These are phyloP conservation scores for Verticillium alfalfae DNA, from an alignment of 2,329 filamentous ascomycete species.

Conservation along the genomic window DNA sequence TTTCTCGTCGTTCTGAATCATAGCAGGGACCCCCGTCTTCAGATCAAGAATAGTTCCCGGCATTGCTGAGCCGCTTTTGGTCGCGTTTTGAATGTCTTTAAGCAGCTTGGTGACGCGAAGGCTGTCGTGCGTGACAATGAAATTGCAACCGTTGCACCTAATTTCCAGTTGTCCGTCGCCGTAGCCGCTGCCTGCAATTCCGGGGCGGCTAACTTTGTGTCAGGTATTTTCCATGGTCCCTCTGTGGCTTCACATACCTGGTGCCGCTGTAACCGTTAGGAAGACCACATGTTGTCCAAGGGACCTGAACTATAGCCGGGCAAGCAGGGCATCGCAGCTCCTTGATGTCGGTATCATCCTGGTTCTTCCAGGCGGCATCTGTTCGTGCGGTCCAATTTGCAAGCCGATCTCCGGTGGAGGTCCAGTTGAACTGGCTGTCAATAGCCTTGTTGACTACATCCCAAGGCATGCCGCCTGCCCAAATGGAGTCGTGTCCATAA, in stretches of 20 bases:
- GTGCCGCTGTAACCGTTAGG: conserved; percentile 23
- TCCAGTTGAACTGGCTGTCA: conserved; percentile 48
- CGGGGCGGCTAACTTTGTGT: conserved; percentile 12
- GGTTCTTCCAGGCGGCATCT: conserved; percentile 48
- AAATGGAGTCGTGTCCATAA: conserved; percentile 43
- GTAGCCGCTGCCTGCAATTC: conserved; percentile 38
- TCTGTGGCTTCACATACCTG: background rate
- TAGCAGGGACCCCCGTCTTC: conserved; percentile 27
- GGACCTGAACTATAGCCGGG: conserved; percentile 25
- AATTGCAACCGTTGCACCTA: conserved; percentile 40
- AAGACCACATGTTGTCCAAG: conserved; percentile 47
- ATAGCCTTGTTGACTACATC: conserved; percentile 47
- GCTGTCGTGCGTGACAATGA: conserved; percentile 44
- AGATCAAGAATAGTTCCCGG: conserved; percentile 53
- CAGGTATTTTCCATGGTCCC: too few species aligned
- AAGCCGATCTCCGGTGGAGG: conserved; percentile 31
- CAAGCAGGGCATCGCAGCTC: conserved; percentile 47
- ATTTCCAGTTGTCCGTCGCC: conserved; percentile 41
- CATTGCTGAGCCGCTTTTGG: conserved; percentile 41
- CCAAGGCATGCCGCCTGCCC: conserved; percentile 60
- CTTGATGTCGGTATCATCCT: conserved; percentile 38
- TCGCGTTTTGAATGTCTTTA: conserved; percentile 41
- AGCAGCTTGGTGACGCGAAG: conserved; percentile 54
- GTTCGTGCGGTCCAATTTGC: conserved; percentile 38
- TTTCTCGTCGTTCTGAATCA: background rate